Base-by-base conservation (phyloP, 345 rosid species). In the Microthlaspi erraticum region DNA sequence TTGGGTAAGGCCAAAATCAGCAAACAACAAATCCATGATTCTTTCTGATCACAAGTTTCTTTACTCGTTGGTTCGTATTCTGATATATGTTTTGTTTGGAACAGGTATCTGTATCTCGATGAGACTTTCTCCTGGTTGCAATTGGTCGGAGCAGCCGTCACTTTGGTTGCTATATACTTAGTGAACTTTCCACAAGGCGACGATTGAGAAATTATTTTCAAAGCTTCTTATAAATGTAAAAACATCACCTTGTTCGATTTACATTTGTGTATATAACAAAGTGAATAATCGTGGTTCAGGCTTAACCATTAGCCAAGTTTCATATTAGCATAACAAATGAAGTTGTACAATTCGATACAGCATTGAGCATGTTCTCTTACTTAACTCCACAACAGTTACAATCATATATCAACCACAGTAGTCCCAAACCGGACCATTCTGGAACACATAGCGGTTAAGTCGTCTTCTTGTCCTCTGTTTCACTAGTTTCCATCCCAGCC, bases 81-180 rank as follows among this genome's bases (percentile, higher is more conserved):
- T 73, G n/a, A n/a, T 39, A 70, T 46, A 19, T 43, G 56, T 64
- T 55, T 61, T 53, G 59, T 70, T 62, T 2, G 32, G 51, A 39
- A 39, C 84, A 93, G 97, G 83, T 94, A 84, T 71, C 42, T 94
- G 5, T 87, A 86, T 79, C 95, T 91, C 7, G 80, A 86, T 19
- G 97, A 94, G 83, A 91, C 87, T 57, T 94, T 94, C 87, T 80
- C 92, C 8, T 70, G 85, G 2, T 10, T 84, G 76, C 96, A 94
- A 83, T 81, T 91, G 62, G 77, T 76, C 13, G 99, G 97, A 49
- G 96, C 97, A 26, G 33, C 74, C 29, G 81, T 88, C 68, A 91
- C 97, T 39, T 53, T 94, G 80, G 71, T 81, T 71, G 91, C 89
- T 11, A 94, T 94, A 64, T 94, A 89, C 85, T 80, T 91, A 85